Conservation (phyloP, 1,139 yeast genomes). For the Citeromyces siamensis region DNA sequence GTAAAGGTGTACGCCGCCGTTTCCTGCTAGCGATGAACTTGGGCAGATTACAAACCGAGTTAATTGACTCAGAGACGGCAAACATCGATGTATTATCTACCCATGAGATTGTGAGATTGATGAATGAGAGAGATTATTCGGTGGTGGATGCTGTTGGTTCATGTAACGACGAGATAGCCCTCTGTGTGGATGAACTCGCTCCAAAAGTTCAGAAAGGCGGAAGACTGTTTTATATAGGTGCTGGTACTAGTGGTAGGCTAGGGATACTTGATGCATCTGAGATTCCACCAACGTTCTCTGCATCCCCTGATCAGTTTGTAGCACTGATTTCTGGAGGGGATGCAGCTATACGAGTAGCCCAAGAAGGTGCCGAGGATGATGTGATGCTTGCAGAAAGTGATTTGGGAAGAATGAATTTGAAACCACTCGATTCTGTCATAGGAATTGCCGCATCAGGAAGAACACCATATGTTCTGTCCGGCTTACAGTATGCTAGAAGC, state of each 20-base stretch:
- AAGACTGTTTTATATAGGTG: too few species aligned
- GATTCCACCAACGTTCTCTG: conserved; percentile 20
- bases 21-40: too few species aligned
- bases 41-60: too few species aligned
- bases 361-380: conserved; percentile 19
- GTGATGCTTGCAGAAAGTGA: conserved; percentile 4
- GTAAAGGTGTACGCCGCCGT: too few species aligned
- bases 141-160: too few species aligned
- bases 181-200: too few species aligned
- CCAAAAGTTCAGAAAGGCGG: too few species aligned
- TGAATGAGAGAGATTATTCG: too few species aligned
- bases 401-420: conserved; percentile 7
- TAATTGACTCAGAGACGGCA: too few species aligned
- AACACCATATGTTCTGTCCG: conserved; percentile 16
- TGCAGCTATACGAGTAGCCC: conserved; percentile 16
- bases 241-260: conserved; percentile 18
- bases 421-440: conserved; percentile 13
- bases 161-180: too few species aligned
- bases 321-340: conserved; percentile 21
- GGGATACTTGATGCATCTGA: conserved; percentile 18
- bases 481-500: conserved; percentile 8
- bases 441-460: conserved; percentile 18
- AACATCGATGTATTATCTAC: too few species aligned
- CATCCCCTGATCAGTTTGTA: conserved; percentile 16
- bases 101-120: too few species aligned